phyloP scores from a whole-genome alignment of 164 flowering plant genomes.

The Magnolia officinalis region DNA sequence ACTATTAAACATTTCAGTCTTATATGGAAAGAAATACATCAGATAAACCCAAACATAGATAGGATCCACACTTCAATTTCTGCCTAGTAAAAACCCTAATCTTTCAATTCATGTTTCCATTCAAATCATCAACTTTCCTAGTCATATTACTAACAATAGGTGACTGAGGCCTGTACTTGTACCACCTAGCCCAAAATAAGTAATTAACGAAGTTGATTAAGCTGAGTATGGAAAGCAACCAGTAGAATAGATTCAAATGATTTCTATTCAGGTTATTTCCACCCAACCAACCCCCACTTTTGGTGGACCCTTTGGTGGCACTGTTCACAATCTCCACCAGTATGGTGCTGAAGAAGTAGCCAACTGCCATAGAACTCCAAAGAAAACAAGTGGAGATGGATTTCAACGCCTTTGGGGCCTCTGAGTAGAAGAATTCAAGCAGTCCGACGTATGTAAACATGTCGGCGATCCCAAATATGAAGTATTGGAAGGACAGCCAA shows the following conservation, averaged over 20 bases:
- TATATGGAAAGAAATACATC: neutral
- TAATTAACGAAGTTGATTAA: conserved; percentile 39
- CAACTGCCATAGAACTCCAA: conserved; percentile 52
- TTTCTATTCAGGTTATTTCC: conserved; percentile 50
- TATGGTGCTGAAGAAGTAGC: conserved; percentile 46
- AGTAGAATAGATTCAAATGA: conserved; percentile 51
- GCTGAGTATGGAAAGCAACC: conserved; percentile 45
- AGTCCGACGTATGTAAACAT: conserved; percentile 52
- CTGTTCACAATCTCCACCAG: conserved; percentile 41
- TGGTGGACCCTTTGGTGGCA: conserved; percentile 27
- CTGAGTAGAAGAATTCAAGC: conserved; percentile 53
- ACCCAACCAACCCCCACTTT: conserved; percentile 45
- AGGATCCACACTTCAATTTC: neutral
- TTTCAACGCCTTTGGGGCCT: conserved; percentile 44
- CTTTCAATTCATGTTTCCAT: neutral
- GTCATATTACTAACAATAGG: neutral
- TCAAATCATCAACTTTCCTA: neutral
- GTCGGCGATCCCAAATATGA: conserved; percentile 56
- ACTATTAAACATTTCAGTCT: neutral
- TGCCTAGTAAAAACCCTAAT: neutral
- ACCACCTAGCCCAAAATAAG: conserved; percentile 40
- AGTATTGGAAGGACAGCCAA: conserved; percentile 52
- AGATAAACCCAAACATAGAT: neutral
- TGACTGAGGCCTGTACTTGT: conserved; percentile 40
- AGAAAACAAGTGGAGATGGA: conserved; percentile 43